Percentiles rank a stretch among this genome's conserved stretches.
Conservation (phyloP, 257 asterid species). For the Ilex asprella region DNA sequence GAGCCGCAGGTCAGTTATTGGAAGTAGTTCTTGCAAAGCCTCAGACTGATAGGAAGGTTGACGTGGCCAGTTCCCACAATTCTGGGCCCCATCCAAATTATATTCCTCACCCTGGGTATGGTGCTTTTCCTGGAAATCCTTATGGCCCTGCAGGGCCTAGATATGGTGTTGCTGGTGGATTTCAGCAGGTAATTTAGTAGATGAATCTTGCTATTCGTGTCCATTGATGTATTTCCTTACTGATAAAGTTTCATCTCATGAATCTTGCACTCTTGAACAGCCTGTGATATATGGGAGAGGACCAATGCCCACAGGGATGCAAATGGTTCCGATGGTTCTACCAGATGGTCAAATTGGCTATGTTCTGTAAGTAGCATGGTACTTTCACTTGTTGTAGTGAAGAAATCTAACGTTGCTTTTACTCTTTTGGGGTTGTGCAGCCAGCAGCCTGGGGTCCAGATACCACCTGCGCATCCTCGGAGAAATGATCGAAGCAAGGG, state of each 20-base stretch:
- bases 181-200: slow-evolving; percentile 62
- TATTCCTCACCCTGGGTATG: slow-evolving; percentile 77
- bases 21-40: slow-evolving; percentile 98
- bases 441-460: slow-evolving; percentile 90
- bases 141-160: slow-evolving; percentile 66
- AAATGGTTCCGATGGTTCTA: slow-evolving; percentile 98
- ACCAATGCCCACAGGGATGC: slow-evolving; percentile 97
- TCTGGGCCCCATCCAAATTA: slow-evolving; percentile 52
- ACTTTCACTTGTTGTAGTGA: not conserved
- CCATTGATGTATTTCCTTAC: not conserved
- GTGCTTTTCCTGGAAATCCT: slow-evolving; percentile 67
- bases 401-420: not conserved
- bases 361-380: slow-evolving; percentile 68
- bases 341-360: slow-evolving; percentile 97
- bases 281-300: slow-evolving; percentile 97
- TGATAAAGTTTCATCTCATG: slow-evolving; percentile 7
- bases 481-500: slow-evolving; percentile 73
- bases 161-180: slow-evolving; percentile 59
- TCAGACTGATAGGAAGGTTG: slow-evolving; percentile 78
- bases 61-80: slow-evolving; percentile 46
- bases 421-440: slow-evolving; percentile 33
- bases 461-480: slow-evolving; percentile 68
- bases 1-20: slow-evolving; percentile 60
- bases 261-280: slow-evolving; percentile 28
- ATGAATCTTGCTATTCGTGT: slow-evolving; percentile 1